Evolutionary conservation across 2,329 filamentous ascomycete species (phyloP), one percentile per base, ranked within the genome.

Genomic region (Diaporthe ampelina): DNA sequence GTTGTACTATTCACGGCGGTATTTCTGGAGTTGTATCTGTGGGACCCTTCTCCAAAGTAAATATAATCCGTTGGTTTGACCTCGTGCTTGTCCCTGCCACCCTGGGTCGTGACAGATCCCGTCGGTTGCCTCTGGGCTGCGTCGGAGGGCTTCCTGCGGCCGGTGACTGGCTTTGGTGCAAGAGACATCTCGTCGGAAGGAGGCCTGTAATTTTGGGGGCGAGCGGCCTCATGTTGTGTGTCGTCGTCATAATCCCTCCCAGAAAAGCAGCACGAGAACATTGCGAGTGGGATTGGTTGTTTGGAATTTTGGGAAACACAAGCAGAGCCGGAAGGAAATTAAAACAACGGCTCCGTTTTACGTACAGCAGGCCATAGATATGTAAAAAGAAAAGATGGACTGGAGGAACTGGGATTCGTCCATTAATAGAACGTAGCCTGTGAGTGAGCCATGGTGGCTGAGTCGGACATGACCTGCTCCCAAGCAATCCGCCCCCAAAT

Each of bases 1-100:
- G 29, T 52, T 68, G 48, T 26, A 56, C n/a, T 43, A 52, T 45
- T 40, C 7, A 48, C 37, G 26, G 79, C 79, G n/a, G 76, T 78
- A 6, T 67, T 52, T 10, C 73, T 70, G 72, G 80, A 76, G 4
- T 80, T 76, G 1, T 81, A 79, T 11, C 81, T 74, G 15, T 82
- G 37, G 15, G 83, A 76, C 0, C 81, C 79, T 56, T 81, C 75
- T 11, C 78, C 81, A 57, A 83, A 80, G 75, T 79, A 83, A 35
- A 83, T 58, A 7, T 71, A 71, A n/a, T 71, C 69, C 9, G 69
- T 29, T 3, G 69, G 69, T 11, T 50, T 13, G 29, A 71, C 45
- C 56, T 61, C 40, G 45, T n/a, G 5, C 6, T 54, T 71, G 4
- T 59, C 29, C n/a, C 43, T 45, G 32, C 29, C 15, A 32, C 40